Evolutionary conservation across 1,284 basidiomycete species (phyloP), one percentile per base, ranked within the genome.

Genomic region (Phellopilus nigrolimitatus): DNA sequence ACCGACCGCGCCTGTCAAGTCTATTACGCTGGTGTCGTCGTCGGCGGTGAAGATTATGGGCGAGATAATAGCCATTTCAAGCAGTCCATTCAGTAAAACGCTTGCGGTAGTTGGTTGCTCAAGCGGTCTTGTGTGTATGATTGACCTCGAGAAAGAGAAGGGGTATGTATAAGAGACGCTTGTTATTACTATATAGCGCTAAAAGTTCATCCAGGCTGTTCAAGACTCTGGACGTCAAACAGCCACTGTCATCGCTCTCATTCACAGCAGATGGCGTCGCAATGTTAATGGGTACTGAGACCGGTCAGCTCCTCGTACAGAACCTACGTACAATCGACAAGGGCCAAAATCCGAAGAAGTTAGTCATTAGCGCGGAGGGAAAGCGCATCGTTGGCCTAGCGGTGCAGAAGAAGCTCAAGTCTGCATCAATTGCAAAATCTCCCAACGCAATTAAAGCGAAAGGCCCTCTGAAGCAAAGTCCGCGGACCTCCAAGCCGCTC

Each of bases 91-190:
- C 64, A 87, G 83, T 64, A 85, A 82, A 65, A 82, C 79, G 1
- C 66, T 88, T 36, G 69, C 84, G 12, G 80, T 80, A 7, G 72
- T 74, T 31, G 76, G 73, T 1, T 80, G 74, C 40, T 68, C 72
- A n/a, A 68, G 66, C 3, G 82, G 82, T 0, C 67, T 67, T 28
- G 69, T 86, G 10, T 71, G 65, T 3, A 68, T 88, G 6, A 65
- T 88, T 41, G 84, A 88, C 60, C 62, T 88, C 24, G 84, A 88
- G 48, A 88, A 86, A 62, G 84, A 87, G 56, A 82, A 80, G 59
- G 75, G 76, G 84, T 86, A 57, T 42, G 78, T 67, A 0, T 31
- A n/a, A 44, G 12, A 27, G 8, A 21, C 12, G 31, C 37, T 39
- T 37, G 15, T 49, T 15, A 22, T 22, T 12, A 27, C 38, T 12